Conservation (phyloP, 108 stramenopile species). For the Skeletonema menzelii region DNA sequence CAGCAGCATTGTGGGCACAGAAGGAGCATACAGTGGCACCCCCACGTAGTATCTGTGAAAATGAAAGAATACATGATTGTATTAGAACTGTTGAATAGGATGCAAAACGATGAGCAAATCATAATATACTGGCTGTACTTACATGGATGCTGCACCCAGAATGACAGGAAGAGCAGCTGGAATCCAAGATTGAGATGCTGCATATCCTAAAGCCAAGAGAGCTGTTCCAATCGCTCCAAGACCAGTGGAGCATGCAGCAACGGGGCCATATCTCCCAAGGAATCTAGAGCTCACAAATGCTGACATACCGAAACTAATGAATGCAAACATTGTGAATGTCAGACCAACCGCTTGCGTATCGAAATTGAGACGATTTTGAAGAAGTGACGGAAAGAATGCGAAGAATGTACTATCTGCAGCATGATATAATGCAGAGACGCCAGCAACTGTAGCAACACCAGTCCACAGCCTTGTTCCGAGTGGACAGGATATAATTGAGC, state of each 20-base stretch:
- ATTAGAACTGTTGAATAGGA: no score
- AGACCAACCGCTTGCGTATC: constrained; percentile 61
- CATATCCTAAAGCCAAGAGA: constrained; percentile 51
- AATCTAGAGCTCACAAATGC: constrained; percentile 49
- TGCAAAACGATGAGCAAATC: no score
- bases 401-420: constrained; percentile 77
- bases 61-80: no score
- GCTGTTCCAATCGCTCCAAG: constrained; percentile 60
- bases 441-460: constrained; percentile 74
- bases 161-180: constrained; percentile 5
- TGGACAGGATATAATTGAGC: constrained; percentile 64
- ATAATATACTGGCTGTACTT: no score
- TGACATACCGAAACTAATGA: constrained; percentile 65
- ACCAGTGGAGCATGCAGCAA: constrained; percentile 63
- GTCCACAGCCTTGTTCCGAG: constrained; percentile 65
- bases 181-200: constrained; percentile 27
- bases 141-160: constrained; percentile 59
- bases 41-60: constrained; percentile 79
- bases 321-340: constrained; percentile 67
- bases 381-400: constrained; percentile 74
- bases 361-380: constrained; percentile 49
- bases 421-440: constrained; percentile 69
- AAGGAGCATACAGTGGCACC: constrained; percentile 79
- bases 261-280: constrained; percentile 58
- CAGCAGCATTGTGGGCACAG: constrained; percentile 78